Percentiles rank a stretch among this genome's conserved stretches.
phyloP scores from a whole-genome alignment of 352 stramenopile species.

The Pythium rhizo-oryzae region DNA sequence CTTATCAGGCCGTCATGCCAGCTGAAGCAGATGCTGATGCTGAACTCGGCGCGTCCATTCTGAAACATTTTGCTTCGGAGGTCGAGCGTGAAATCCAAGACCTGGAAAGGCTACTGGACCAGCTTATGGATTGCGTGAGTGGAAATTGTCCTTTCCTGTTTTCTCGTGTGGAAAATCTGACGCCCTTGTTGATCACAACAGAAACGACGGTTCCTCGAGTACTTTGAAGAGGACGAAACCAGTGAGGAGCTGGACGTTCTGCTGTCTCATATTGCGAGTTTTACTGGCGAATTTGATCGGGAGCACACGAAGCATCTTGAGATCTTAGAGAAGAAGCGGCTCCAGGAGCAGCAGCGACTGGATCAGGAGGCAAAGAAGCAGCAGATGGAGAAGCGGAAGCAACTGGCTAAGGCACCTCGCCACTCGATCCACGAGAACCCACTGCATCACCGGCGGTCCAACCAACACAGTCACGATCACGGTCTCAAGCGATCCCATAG shows the following conservation, averaged over 20 bases:
- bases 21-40: conserved; percentile 24
- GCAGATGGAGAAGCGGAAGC: conserved; percentile 14
- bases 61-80: conserved; percentile 64
- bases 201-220: conserved; percentile 80
- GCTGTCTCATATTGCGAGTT: conserved; percentile 73
- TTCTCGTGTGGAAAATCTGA: not conserved
- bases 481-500: not conserved
- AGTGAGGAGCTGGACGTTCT: conserved; percentile 79
- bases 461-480: conserved; percentile 16
- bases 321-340: conserved; percentile 34
- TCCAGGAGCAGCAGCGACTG: conserved; percentile 29
- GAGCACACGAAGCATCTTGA: conserved; percentile 73
- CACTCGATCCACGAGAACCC: conserved; percentile 29
- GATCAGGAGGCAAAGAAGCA: conserved; percentile 25
- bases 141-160: not conserved
- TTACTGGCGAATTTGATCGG: conserved; percentile 70
- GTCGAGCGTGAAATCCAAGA: conserved; percentile 60
- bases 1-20: conserved; percentile 24
- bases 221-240: conserved; percentile 84
- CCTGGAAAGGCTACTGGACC: conserved; percentile 51
- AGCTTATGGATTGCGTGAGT: conserved; percentile 61
- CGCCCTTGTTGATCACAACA: conserved; percentile 21
- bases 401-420: conserved; percentile 2
- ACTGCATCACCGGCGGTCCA: conserved; percentile 13
- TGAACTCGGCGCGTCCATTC: conserved; percentile 48